Base-by-base conservation (phyloP, 2,329 filamentous ascomycete species). In the Ilyonectria sp. region DNA sequence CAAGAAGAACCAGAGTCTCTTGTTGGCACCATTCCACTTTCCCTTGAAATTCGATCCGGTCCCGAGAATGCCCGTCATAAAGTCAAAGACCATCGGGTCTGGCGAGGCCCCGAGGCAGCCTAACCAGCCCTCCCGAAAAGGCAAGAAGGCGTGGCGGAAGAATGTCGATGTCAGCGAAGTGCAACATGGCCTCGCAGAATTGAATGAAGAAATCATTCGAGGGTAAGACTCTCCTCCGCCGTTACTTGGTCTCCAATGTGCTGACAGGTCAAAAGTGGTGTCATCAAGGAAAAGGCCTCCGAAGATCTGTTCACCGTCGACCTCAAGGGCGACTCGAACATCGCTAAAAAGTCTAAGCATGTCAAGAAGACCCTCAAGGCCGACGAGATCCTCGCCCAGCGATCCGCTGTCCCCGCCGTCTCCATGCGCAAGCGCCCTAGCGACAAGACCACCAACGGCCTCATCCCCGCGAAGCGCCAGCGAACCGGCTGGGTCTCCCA, bases 81-180 rank as follows among this genome's bases (percentile, higher is more conserved):
- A 83, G 71, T 81, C 83, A 54, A 82, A 81, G 55, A 72, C 72
- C 10, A 80, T 84, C 46, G 86, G 83, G 67, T 82, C 87, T 40
- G 81, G 83, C 13, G 82, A 86, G 40, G 92, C 93, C 19, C 95
- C 94, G 11, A 90, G 91, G 70, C 94, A 97, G 73, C 91, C 92
- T 82, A 94, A 90, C 71, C 96, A 99, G 81, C 90, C 94, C 29
- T 98, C 95, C 6, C 89, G 96, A 79, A 99, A 99, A 81, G 96
- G 97, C 76, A 98, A 98, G 84, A 98, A 97, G 85, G 95, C 96
- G 35, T 99, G 96, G 96, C 90, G 96, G 78, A 99, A 98, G 82
- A 97, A 99, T 83, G 94, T 99, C 81, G 94, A 99, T 82, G 89
- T 98, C 69, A 92, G 93, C 31, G 92, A 97, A 69, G 89, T 99